Conservation (phyloP, 352 stramenopile species). For the Hyaloperonospora arabidopsidis region DNA sequence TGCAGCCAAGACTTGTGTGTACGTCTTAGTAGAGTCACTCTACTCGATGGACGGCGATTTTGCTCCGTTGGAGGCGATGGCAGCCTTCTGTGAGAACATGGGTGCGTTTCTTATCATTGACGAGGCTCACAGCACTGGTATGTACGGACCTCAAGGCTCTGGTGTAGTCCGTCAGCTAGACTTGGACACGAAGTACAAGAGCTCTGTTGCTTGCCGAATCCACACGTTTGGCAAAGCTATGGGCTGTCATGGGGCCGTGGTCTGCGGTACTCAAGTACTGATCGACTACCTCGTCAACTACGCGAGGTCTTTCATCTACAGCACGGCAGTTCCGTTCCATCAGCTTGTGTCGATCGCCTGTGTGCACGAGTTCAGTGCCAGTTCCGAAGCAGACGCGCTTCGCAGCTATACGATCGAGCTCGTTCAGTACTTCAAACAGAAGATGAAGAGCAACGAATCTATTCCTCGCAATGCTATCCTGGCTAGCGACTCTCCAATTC, state of each 20-base stretch:
- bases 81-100: conserved; percentile 62
- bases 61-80: conserved; percentile 85
- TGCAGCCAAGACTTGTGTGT: conserved; percentile 43
- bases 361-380: conserved; percentile 84
- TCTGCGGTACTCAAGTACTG: conserved; percentile 85
- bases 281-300: conserved; percentile 96
- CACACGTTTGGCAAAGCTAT: conserved; percentile 97
- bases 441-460: conserved; percentile 24
- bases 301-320: conserved; percentile 96
- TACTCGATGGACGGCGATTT: conserved; percentile 99
- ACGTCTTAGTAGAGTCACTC: conserved; percentile 96
- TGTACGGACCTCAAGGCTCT: conserved; percentile 79
- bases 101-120: conserved; percentile 92
- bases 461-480: conserved; percentile 51
- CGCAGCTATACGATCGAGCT: conserved; percentile 41
- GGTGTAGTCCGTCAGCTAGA: conserved; percentile 56
- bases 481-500: conserved; percentile 85
- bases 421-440: conserved; percentile 76
- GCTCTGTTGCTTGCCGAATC: conserved; percentile 74
- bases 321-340: conserved; percentile 89
- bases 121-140: conserved; percentile 92
- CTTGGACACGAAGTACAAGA: conserved; percentile 68
- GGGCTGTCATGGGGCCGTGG: conserved; percentile 91
- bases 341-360: conserved; percentile 86
- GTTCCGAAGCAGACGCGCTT: conserved; percentile 27